Evolutionary conservation across 768 basidiomycete species (phyloP), one percentile per base, ranked within the genome.

Genomic region (Kwoniella heveanensis): DNA sequence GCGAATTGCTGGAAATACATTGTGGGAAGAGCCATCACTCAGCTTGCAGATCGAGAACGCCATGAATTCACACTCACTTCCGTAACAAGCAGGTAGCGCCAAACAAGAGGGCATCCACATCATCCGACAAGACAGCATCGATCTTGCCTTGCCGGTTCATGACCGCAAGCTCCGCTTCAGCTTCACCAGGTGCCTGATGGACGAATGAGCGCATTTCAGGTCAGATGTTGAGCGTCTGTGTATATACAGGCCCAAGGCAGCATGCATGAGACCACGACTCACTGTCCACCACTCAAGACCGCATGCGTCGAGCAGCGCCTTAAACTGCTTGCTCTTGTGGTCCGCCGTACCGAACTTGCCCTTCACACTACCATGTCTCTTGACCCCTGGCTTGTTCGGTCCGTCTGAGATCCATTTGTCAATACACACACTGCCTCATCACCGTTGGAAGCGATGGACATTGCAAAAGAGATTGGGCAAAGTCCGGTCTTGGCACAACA

Each of bases 91-190:
- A 86, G 5, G 81, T 84, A 0, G 91, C 92, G 22, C 93, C 92
- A 66, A 97, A 97, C 2, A 96, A 80, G 73, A 95, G 88, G 58
- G 87, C 93, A 73, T 97, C 93, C 1, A 93, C 92, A 71, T 96
- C 94, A 77, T 97, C 94, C 0, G 93, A 90, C 48, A 94, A 83
- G 25, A 96, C 85, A 0, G 88, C 91, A 74, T 97, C 94, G 60
- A 97, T 89, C 56, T 89, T 78, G 2, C 91, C 91, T 47, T 88
- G 85, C 3, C 85, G 83, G 70, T 92, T 93, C 57, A 97, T 83
- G 66, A 90, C 88, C 0, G 93, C 93, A 1, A 97, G 83, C 74
- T 95, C 93, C 0, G 93, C 93, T 78, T 97, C 94, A 0, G 94
- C 94, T 80, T 96, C 94, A 19, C 91, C 92, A 6, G 93, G 93